A percentile compares a stretch with the other conserved stretches of the same genome.
Evolutionary conservation across 148 eudicot genomes (phyloP).

Genomic region (Chenopodium quinoa): DNA sequence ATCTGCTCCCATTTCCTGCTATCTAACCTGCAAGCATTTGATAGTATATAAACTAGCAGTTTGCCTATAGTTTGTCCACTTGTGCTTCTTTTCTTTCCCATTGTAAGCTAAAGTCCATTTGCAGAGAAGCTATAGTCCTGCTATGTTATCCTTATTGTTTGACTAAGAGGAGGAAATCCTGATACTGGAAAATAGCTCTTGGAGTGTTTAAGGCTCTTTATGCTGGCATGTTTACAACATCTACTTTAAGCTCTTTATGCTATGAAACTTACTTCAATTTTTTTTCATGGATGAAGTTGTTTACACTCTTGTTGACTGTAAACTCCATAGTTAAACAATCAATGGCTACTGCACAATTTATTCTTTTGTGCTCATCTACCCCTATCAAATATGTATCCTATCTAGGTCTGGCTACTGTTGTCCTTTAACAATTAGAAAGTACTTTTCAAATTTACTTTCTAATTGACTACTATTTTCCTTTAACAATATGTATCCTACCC

Average conservation of each 20-base stretch:
- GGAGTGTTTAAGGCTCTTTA: not conserved
- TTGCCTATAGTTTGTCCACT: not conserved
- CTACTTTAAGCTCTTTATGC: no score
- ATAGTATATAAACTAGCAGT: not conserved
- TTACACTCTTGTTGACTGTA: not conserved
- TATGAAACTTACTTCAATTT: no score
- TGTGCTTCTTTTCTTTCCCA: not conserved
- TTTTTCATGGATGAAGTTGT: not conserved
- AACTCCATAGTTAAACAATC: not conserved
- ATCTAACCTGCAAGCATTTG: not conserved
- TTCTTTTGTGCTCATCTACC: not conserved
- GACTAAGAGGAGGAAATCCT: not conserved
- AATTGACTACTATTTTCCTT: no score
- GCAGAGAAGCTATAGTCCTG: not conserved
- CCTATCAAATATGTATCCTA: not conserved
- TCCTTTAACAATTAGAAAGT: no score
- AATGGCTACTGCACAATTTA: not conserved
- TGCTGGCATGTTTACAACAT: not conserved
- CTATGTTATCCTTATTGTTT: not conserved
- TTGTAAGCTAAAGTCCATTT: not conserved
- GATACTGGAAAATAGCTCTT: not conserved
- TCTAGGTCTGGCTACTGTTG: not conserved
- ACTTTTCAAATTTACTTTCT: no score
- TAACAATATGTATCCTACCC: no score
- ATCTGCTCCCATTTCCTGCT: not conserved